A percentile compares a stretch with the other conserved stretches of the same genome.
phyloP scores from a whole-genome alignment of 192 early-diverging fungal species.

The Coemansia sp. region DNA sequence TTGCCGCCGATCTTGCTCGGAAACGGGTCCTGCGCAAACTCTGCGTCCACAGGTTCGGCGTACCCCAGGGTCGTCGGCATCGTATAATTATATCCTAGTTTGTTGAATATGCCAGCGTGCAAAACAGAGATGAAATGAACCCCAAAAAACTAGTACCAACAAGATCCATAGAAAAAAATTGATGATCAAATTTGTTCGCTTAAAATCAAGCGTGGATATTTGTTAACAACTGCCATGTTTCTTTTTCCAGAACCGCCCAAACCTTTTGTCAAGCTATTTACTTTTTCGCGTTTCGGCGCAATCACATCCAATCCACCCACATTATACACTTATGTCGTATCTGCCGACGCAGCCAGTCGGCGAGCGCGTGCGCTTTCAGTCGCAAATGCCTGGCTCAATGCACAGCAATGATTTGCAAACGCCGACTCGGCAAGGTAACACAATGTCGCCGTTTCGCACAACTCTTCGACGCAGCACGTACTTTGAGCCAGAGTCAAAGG shows the following conservation, averaged over 20 bases:
- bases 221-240: too few relatives aligned
- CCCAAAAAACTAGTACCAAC: too few relatives aligned
- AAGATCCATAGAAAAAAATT: not conserved
- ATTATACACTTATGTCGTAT: conserved; percentile 10
- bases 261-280: not conserved
- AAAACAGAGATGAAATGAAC: too few relatives aligned
- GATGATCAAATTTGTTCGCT: not conserved
- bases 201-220: not conserved
- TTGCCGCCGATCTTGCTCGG: conserved; percentile 87
- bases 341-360: conserved; percentile 41
- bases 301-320: not conserved
- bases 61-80: conserved; percentile 65
- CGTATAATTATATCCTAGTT: not conserved
- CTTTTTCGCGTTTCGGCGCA: conserved; percentile 1
- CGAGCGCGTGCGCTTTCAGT: conserved; percentile 33
- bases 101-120: not conserved
- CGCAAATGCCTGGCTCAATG: conserved; percentile 13
- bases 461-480: conserved; percentile 20
- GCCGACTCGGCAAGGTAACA: conserved; percentile 16
- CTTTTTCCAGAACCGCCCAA: too few relatives aligned
- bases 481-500: conserved; percentile 21
- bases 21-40: conserved; percentile 62
- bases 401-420: conserved; percentile 27
- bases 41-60: conserved; percentile 66
- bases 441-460: conserved; percentile 27